Conservation (phyloP, 345 rosid species). For the Eutrema yunnanense region DNA sequence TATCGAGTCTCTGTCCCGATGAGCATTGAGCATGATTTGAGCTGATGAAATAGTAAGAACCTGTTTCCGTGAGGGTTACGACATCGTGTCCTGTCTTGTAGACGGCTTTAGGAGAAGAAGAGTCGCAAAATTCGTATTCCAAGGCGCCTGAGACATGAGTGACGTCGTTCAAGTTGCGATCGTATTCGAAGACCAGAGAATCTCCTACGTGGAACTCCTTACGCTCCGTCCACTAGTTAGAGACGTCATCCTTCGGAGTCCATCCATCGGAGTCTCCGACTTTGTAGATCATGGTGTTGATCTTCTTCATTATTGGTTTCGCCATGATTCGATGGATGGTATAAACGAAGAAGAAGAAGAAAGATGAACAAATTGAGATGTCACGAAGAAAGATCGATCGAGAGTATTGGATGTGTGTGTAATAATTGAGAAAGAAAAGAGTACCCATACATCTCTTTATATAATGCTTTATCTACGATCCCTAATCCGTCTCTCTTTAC, state of each 20-base stretch:
- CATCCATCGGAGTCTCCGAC: not conserved
- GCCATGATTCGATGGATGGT: not conserved
- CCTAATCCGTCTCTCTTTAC: too few relatives aligned
- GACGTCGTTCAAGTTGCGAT: not conserved
- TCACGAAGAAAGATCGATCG: too few relatives aligned
- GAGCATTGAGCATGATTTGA: not conserved
- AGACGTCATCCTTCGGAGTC: not conserved
- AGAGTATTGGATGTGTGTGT: too few relatives aligned
- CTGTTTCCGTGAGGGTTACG: not conserved
- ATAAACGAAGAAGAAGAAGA: too few relatives aligned
- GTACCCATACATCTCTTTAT: too few relatives aligned
- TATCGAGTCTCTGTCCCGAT: not conserved
- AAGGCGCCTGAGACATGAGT: too few relatives aligned
- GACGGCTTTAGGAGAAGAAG: too few relatives aligned
- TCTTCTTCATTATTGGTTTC: not conserved
- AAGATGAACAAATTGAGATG: too few relatives aligned
- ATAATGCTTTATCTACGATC: too few relatives aligned
- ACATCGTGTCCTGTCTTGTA: too few relatives aligned
- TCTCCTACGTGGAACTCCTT: not conserved
- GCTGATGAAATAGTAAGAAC: not conserved
- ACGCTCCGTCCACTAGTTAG: not conserved
- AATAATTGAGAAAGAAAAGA: too few relatives aligned
- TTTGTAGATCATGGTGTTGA: not conserved
- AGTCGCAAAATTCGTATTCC: too few relatives aligned
- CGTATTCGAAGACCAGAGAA: not conserved